These are phyloP conservation scores for Corymbia maculata DNA, from an alignment of 345 rosid genomes.

Conservation along the genomic window DNA sequence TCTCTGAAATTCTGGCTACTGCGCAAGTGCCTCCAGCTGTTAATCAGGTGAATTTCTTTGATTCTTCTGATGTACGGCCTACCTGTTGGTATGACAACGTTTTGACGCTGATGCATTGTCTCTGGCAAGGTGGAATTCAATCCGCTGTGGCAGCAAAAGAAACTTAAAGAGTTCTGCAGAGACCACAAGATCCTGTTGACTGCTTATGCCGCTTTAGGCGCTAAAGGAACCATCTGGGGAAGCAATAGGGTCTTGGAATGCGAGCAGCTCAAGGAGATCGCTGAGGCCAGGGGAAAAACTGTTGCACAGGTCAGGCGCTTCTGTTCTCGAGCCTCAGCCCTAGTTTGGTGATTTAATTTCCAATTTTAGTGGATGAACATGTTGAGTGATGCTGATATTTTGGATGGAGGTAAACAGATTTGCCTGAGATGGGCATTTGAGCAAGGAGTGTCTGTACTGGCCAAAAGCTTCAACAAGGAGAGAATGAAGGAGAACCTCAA, in stretches of 20 bases:
- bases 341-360: not conserved
- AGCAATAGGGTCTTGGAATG: conserved; percentile 54
- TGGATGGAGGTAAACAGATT: not conserved
- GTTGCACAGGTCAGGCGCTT: conserved; percentile 53
- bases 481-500: conserved; percentile 6
- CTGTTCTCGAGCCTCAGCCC: not conserved
- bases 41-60: conserved; percentile 45
- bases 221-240: conserved; percentile 66
- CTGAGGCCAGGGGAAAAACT: conserved; percentile 49
- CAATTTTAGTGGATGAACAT: not conserved
- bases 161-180: conserved; percentile 50
- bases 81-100: not conserved
- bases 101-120: conserved; percentile 15
- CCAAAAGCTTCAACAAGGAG: conserved; percentile 8
- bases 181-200: conserved; percentile 37
- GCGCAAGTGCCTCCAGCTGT: conserved; percentile 68
- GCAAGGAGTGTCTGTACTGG: conserved; percentile 3
- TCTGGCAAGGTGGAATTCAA: conserved; percentile 63
- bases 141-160: conserved; percentile 82
- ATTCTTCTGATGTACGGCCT: not conserved
- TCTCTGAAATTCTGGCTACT: conserved; percentile 37
- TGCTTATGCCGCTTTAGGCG: conserved; percentile 65
- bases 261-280: conserved; percentile 56
- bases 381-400: not conserved
- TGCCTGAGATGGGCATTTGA: conserved; percentile 9